Percentiles rank a stretch among this genome's conserved stretches.
These are phyloP conservation scores for Cucumis sativus DNA, from an alignment of 306 rosid species.

Conservation along the genomic window DNA sequence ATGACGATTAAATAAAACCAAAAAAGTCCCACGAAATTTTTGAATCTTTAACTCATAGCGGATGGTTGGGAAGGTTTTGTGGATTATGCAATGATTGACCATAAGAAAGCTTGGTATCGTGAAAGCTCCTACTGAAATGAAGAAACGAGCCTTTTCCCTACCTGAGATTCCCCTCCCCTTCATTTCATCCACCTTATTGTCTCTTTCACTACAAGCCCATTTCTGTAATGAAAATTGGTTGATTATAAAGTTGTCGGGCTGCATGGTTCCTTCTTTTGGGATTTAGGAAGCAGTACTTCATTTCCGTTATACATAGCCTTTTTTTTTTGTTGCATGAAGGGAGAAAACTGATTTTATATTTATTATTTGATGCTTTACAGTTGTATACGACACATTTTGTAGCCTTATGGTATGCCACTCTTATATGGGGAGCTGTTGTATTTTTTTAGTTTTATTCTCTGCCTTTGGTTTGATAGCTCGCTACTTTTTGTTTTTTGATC, in stretches of 20 bases:
- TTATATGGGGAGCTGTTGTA: not conserved
- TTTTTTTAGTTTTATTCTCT: not conserved
- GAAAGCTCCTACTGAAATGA: not conserved
- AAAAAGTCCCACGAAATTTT: not conserved
- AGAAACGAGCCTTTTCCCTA: not conserved
- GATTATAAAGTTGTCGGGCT: not conserved
- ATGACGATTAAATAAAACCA: not conserved
- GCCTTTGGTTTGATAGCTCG: not conserved
- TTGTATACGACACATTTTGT: not conserved
- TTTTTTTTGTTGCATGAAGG: not conserved
- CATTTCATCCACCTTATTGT: not conserved
- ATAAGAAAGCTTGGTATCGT: not conserved
- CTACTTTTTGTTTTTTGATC: too few species aligned
- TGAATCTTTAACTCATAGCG: not conserved
- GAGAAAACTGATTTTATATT: not conserved
- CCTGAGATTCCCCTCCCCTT: not conserved
- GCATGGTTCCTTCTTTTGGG: not conserved
- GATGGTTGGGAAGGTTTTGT: not conserved
- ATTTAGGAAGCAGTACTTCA: not conserved
- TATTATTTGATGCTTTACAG: not conserved
- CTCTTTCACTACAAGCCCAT: not conserved
- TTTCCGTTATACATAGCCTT: not conserved
- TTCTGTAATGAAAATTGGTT: not conserved
- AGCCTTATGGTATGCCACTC: not conserved
- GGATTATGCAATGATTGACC: not conserved